Base-by-base conservation (phyloP, 768 basidiomycete species). In the Paxillus rubicundulus region DNA sequence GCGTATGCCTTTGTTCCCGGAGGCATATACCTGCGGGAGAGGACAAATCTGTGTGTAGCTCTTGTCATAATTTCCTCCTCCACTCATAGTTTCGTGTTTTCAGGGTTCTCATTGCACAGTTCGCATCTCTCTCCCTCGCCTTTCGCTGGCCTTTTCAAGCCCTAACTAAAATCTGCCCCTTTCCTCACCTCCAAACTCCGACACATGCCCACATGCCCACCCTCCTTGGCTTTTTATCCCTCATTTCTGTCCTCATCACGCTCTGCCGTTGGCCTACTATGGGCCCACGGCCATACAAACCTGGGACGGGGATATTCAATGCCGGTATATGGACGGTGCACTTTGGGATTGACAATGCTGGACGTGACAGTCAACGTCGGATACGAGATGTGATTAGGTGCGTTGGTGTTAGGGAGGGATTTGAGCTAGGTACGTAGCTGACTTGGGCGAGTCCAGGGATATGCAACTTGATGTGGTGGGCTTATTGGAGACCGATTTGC, bases 241-340 rank as follows among this genome's bases (percentile, higher is more conserved):
- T 81, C 10, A 51, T 72, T 12, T 82, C 86, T 14, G 66, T 85
- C 24, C 64, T 83, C 10, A 72, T 76, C 14, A 80, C 85, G 2
- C 53, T 84, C 6, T 81, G 82, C 50, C 77, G 75, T 18, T 74
- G 80, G 59, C 86, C 88, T 0, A 65, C 67, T 2, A 49, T 62
- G 0, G 66, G 76, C 16, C 81, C 84, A 1, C 69, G 63, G 21
- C 85, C 89, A 3, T 84, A 82, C 69, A 82, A 82, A 49, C 71
- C 82, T 24, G 82, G 81, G 3, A 77, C 83, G 14, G 74, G 87
- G 28, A 76, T 89, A n/a, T 72, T 93, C 39, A 86, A 83, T 17
- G 85, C 87, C 5, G 92, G 89, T 3, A 91, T 95, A 27, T 95
- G 92, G 92, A 92, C 93, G 0, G 77, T 96, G 21, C 93, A 96